Conservation (phyloP, 2,329 filamentous ascomycete species). For the Monilinia vaccinii-corymbosi region DNA sequence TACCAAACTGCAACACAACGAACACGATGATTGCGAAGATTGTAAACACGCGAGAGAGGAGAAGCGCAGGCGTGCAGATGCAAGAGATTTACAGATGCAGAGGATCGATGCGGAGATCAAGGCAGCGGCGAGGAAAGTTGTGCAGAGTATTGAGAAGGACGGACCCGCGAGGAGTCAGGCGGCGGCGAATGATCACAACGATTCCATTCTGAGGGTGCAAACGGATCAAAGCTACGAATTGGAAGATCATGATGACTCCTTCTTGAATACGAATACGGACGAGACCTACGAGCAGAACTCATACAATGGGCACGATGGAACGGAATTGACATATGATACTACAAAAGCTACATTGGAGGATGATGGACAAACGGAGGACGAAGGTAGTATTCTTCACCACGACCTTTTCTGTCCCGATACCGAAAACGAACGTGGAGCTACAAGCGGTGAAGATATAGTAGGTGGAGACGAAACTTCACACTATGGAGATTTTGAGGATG, state of each 20-base stretch:
- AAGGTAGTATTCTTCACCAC: constrained; percentile 5
- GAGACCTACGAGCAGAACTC: constrained; percentile 22
- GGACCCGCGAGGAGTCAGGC: constrained; percentile 14
- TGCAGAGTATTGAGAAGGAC: constrained; percentile 38
- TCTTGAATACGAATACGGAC: constrained; percentile 20
- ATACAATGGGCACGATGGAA: constrained; percentile 16
- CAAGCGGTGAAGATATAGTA: constrained; percentile 4
- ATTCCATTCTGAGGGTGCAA: constrained; percentile 29
- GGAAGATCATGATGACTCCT: constrained; percentile 10
- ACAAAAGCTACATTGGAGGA: constrained; percentile 14
- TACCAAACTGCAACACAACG: constrained; percentile 7
- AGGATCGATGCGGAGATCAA: constrained; percentile 44
- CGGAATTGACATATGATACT: constrained; percentile 18
- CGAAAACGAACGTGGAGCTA: not conserved
- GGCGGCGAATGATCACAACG: constrained; percentile 18
- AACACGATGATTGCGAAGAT: constrained; percentile 8
- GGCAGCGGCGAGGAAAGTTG: constrained; percentile 42
- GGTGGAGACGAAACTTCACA: constrained; percentile 26
- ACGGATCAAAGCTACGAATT: constrained; percentile 27
- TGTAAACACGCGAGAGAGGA: constrained; percentile 14
- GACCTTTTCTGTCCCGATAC: not conserved
- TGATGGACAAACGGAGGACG: constrained; percentile 14
- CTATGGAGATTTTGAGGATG: constrained; percentile 30
- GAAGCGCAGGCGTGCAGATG: constrained; percentile 11
- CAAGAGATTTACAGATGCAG: constrained; percentile 21